A percentile compares a stretch with the other conserved stretches of the same genome.
Evolutionary conservation across 441 rosid genomes (phyloP).

Genomic region (Pelargonium cotyledonis): DNA sequence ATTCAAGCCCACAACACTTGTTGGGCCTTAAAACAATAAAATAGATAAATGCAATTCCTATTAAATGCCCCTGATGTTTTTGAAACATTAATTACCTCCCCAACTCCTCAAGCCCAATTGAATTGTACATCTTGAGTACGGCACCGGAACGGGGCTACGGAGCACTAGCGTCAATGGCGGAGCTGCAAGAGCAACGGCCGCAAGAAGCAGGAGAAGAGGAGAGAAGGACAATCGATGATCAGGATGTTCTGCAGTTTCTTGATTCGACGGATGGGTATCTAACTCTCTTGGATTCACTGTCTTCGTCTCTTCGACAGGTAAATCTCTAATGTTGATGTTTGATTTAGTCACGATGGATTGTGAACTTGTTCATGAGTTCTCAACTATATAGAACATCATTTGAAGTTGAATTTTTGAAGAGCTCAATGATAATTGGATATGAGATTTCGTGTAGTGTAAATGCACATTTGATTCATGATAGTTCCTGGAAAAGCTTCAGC

Average conservation of each 20-base stretch:
- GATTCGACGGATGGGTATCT: conserved; percentile 71
- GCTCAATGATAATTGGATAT: background rate
- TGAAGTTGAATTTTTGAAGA: background rate
- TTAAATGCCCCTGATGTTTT: too few relatives aligned
- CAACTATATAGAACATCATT: background rate
- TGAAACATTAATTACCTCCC: background rate
- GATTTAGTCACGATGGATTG: background rate
- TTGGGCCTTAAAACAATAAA: too few relatives aligned
- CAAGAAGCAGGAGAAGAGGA: conserved; percentile 25
- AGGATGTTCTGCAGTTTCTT: conserved; percentile 47
- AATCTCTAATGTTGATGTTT: conserved; percentile 3
- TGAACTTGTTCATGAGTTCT: background rate
- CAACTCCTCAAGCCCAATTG: background rate
- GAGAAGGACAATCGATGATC: conserved; percentile 1
- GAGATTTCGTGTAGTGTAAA: background rate
- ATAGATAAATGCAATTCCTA: too few relatives aligned
- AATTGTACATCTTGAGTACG: too few relatives aligned
- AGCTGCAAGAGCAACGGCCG: conserved; percentile 8
- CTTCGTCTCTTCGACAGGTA: conserved; percentile 73
- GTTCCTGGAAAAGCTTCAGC: background rate
- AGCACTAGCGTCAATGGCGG: conserved; percentile 5
- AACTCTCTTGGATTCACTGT: conserved; percentile 48
- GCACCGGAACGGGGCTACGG: background rate
- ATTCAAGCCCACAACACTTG: too few relatives aligned
- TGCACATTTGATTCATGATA: background rate